These are phyloP conservation scores for Marasmius fiardii DNA, from an alignment of 1,284 basidiomycete genomes.

Conservation along the genomic window DNA sequence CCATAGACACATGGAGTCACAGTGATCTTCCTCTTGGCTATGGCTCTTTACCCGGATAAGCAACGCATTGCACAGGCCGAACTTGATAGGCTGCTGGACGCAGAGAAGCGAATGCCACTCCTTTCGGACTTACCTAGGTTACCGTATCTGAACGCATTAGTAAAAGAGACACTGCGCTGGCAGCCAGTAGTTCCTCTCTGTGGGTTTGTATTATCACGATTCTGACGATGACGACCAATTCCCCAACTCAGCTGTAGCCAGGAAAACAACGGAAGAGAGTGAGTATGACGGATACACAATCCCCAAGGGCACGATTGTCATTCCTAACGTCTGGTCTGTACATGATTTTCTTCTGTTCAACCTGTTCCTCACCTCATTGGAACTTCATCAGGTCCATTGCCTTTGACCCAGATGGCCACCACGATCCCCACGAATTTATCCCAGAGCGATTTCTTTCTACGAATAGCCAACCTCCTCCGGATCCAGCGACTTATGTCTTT, in stretches of 20 bases:
- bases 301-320: slow-evolving; percentile 8
- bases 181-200: slow-evolving; percentile 3
- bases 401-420: slow-evolving; percentile 1
- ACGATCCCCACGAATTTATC: slow-evolving; percentile 11
- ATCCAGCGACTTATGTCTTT: slow-evolving; percentile 10
- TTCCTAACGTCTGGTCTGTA: slow-evolving; percentile 12
- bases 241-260: slow-evolving; percentile 5
- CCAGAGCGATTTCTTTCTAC: slow-evolving; percentile 12
- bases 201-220: neutral
- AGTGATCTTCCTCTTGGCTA: slow-evolving; percentile 23
- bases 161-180: slow-evolving; percentile 13
- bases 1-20: slow-evolving; percentile 21
- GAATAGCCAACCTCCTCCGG: neutral
- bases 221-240: neutral
- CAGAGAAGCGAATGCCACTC: slow-evolving; percentile 12
- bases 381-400: slow-evolving; percentile 7
- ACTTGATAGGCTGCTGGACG: slow-evolving; percentile 13
- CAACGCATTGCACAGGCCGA: slow-evolving; percentile 18
- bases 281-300: slow-evolving; percentile 8
- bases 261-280: slow-evolving; percentile 3
- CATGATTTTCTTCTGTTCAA: too few species aligned
- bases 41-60: slow-evolving; percentile 20
- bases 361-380: neutral
- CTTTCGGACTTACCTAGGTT: slow-evolving; percentile 14
- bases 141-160: slow-evolving; percentile 18